Evolutionary conservation across 1,139 yeast genomes (phyloP), one percentile per base, ranked within the genome.

Genomic region (Pneumocystis wakefieldiae): DNA sequence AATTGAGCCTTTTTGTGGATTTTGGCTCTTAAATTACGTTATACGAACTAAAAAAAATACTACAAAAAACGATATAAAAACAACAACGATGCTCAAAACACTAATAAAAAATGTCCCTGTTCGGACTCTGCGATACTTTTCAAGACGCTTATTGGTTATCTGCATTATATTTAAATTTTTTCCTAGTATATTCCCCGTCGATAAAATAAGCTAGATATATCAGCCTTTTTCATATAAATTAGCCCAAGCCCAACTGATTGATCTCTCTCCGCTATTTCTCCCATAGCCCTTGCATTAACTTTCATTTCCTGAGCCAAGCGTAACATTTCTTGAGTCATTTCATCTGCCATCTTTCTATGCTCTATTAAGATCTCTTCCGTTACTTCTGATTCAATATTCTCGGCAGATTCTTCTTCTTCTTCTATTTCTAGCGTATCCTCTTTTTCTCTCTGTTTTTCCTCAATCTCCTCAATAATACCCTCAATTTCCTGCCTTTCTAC

Each of bases 241-340:
- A 24, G 24, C 1, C 15, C 14, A 48, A n/a, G 10, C 7, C 29
- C 7, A 19, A 48, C 55, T 15, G 12, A 12, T 48, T 48, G 28
- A 65, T 76, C 79, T 28, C 69, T 64, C 17, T 72, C 70, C 29
- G 76, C 68, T 67, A 75, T 79, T 19, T 70, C 71, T 29, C 72
- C 72, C 64, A 76, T 77, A 65, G 76, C 75, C 69, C 76, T 73
- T 57, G 82, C 83, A 64, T 74, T 77, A 59, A 76, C 75, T 72
- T 82, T 78, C 69, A 83, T 81, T n/a, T 76, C 75, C 63, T 78
- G 76, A 2, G 80, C 83, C 71, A 76, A 78, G 53, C 73, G 76
- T 36, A 82, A 76, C 69, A 83, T 80, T 75, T 79, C 80, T 57
- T 69, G 73, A 10, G 77, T 76, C 39, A 74, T 75, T 39, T 72